Base-by-base conservation (phyloP, 371 early-diverging fungal genomes). In the Mucor sp. region DNA sequence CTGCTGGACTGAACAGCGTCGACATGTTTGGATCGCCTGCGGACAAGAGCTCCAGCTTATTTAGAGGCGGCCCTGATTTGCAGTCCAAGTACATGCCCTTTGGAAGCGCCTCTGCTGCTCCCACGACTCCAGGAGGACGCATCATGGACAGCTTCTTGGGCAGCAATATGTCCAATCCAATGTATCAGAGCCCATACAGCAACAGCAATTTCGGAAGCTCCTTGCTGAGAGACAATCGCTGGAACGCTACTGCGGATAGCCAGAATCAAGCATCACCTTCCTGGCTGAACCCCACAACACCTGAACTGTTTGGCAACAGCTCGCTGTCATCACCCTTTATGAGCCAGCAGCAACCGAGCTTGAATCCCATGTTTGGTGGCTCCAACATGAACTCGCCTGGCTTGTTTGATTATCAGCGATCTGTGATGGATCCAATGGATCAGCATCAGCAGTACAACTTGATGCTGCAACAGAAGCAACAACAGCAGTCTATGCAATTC, bases 371-470 rank as follows among this genome's bases (percentile, higher is more conserved):
- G 53, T 82, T 82, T 65, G 71, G 66, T 48, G 71, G 66, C 58
- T n/a, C 65, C 19, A 60, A 55, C 35, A 67, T 66, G 35, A 65
- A 59, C 12, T 72, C 74, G 0, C 67, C 76, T 23, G 70, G 78
- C 6, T 57, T 79, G 17, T 76, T 77, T 47, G 79, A 82, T 56
- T 82, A 78, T 62, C 80, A 79, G 27, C 70, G 82, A 9, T 58
- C 68, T 11, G 57, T 75, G 41, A 77, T 70, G 37, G 77, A 77
- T 2, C 73, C 72, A 8, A 48, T 74, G 28, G 68, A 71, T 17
- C 78, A 77, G 47, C 81, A 77, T 48, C 86, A 86, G 48, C 84
- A 84, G 60, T 84, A 81, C 44, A 58, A 80, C 33, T 80, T 85
- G 32, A 66, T 85, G 68, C 43, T 84, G 30, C 86, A 86, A 57